A percentile compares a stretch with the other conserved stretches of the same genome.
Conservation (phyloP, 805 yeast species). For the Wickerhamiella kurtzmanii region DNA sequence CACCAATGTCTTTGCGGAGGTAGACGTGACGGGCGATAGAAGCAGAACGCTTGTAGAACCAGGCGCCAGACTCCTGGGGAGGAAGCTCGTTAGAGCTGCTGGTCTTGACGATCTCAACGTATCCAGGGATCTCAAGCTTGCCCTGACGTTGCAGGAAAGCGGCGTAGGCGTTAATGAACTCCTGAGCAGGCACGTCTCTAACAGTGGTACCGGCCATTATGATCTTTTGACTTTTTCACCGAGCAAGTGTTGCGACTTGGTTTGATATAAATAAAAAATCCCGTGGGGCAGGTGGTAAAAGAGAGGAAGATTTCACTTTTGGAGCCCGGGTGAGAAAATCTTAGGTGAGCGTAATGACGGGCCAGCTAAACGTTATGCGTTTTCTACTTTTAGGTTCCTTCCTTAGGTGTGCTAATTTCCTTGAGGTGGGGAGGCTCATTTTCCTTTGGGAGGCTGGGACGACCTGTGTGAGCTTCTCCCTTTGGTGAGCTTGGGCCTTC, state of each 20-base stretch:
- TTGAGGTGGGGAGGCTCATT: too few relatives aligned
- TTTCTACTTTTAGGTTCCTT: too few relatives aligned
- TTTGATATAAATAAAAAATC: background rate
- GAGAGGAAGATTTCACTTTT: background rate
- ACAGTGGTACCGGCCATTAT: slow-evolving; percentile 24
- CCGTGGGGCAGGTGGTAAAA: background rate
- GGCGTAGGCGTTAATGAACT: slow-evolving; percentile 98
- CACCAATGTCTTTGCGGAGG: slow-evolving; percentile 99
- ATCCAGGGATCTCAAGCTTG: slow-evolving; percentile 98
- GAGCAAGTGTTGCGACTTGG: background rate
- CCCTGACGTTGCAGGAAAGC: slow-evolving; percentile 99
- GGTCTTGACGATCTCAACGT: slow-evolving; percentile 99
- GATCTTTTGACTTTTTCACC: background rate
- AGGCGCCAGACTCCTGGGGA: slow-evolving; percentile 98
- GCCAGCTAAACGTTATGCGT: too few relatives aligned
- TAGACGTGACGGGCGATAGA: slow-evolving; percentile 99
- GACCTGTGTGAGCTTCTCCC: too few relatives aligned
- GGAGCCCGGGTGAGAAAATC: background rate
- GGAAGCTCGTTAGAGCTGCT: slow-evolving; percentile 98
- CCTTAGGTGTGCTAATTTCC: too few relatives aligned
- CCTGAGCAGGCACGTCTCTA: slow-evolving; percentile 99
- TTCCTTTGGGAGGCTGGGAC: too few relatives aligned
- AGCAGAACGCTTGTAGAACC: slow-evolving; percentile 99
- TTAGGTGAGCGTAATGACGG: background rate
- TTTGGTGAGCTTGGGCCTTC: too few relatives aligned